Evolutionary conservation across 2,329 filamentous ascomycete species (phyloP).

Genomic region (Trichoderma harzianum): DNA sequence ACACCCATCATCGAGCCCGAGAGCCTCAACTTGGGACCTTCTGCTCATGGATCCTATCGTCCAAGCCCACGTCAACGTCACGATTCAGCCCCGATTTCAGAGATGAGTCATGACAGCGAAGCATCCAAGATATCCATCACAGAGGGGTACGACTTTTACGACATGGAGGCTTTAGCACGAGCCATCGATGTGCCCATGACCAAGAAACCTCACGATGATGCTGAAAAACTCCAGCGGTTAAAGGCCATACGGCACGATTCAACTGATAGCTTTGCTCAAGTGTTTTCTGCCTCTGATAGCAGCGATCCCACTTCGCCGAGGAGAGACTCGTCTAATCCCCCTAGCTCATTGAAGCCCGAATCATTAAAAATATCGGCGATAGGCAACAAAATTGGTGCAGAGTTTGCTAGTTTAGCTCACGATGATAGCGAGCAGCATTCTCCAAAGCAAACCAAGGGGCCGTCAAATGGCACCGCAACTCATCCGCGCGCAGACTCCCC

Average conservation of each 20-base stretch:
- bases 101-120: slow-evolving; percentile 49
- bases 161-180: slow-evolving; percentile 50
- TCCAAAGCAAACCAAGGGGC: slow-evolving; percentile 4
- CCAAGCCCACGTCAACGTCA: slow-evolving; percentile 43
- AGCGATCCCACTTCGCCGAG: slow-evolving; percentile 29
- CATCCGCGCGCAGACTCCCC: slow-evolving; percentile 29
- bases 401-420: slow-evolving; percentile 46
- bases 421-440: slow-evolving; percentile 39
- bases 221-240: slow-evolving; percentile 20
- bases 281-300: slow-evolving; percentile 57
- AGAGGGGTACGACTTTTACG: slow-evolving; percentile 66
- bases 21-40: slow-evolving; percentile 49
- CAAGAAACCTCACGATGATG: slow-evolving; percentile 34
- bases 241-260: slow-evolving; percentile 49
- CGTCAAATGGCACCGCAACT: neutral
- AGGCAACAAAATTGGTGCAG: slow-evolving; percentile 32
- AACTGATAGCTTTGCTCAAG: slow-evolving; percentile 54
- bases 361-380: slow-evolving; percentile 28
- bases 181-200: slow-evolving; percentile 52
- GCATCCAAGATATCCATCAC: slow-evolving; percentile 48
- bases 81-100: slow-evolving; percentile 50
- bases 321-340: slow-evolving; percentile 19
- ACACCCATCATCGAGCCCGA: slow-evolving; percentile 50
- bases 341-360: slow-evolving; percentile 28
- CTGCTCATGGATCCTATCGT: slow-evolving; percentile 37